A percentile compares a stretch with the other conserved stretches of the same genome.
Conservation (phyloP, 441 rosid species). For the Adansonia gregorii region DNA sequence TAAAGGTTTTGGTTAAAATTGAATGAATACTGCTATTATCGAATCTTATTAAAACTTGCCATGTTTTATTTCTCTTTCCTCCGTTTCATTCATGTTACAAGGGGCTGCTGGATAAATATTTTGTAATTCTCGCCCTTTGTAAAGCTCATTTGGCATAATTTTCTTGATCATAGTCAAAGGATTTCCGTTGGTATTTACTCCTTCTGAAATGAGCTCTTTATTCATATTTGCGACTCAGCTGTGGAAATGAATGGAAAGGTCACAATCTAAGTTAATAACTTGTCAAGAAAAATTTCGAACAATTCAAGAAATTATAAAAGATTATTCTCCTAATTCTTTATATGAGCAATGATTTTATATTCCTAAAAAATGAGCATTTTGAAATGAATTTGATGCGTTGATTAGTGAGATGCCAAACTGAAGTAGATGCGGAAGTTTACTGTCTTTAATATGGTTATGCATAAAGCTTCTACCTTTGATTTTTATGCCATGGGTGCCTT, state of each 20-base stretch:
- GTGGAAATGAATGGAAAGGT: not conserved
- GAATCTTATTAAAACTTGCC: not conserved
- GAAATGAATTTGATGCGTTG: not conserved
- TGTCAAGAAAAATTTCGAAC: constrained; percentile 8
- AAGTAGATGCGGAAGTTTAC: not conserved
- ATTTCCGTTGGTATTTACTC: not conserved
- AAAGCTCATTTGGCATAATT: not conserved
- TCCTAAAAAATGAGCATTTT: constrained; percentile 9
- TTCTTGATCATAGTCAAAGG: constrained; percentile 14
- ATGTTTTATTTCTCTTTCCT: not conserved
- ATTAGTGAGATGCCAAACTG: not conserved
- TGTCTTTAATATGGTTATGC: not conserved
- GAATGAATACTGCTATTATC: not conserved
- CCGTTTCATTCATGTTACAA: not conserved
- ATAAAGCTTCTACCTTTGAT: not conserved
- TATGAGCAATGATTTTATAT: not conserved
- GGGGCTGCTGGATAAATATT: not conserved
- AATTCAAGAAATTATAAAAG: constrained; percentile 3
- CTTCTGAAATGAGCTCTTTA: constrained; percentile 8
- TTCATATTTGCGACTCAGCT: not conserved
- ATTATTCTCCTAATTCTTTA: not conserved
- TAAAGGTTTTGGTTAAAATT: not conserved
- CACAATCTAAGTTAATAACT: not conserved
- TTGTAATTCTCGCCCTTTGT: not conserved
- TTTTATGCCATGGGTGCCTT: not conserved